Conservation (phyloP, 202 grass and related monocot genomes). For the Carex arenaria region DNA sequence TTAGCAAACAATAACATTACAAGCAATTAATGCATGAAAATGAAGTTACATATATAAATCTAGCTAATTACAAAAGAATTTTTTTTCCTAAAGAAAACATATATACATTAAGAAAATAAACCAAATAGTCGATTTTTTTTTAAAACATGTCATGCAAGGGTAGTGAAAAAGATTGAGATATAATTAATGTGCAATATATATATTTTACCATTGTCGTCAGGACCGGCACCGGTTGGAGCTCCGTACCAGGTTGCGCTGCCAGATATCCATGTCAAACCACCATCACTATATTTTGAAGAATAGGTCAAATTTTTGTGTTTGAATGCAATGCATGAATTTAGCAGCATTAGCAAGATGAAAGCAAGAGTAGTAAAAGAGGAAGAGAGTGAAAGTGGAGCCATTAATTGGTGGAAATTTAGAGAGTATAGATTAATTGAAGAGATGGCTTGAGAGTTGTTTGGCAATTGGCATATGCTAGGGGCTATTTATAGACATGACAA, state of each 20-base stretch:
- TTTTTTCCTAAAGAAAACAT: neutral
- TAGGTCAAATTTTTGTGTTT: neutral
- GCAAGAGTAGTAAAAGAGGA: neutral
- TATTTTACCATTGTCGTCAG: constrained; percentile 47
- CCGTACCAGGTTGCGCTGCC: constrained; percentile 60
- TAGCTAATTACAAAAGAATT: neutral
- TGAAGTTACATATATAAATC: neutral
- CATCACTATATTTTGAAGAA: neutral
- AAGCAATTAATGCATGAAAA: neutral
- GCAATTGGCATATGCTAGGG: neutral
- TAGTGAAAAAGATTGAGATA: neutral
- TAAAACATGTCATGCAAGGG: neutral
- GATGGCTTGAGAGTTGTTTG: constrained; percentile 9
- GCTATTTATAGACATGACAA: constrained; percentile 24
- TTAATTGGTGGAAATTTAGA: neutral
- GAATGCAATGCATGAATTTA: neutral
- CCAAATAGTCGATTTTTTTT: neutral
- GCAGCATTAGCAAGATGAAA: neutral
- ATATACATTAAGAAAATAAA: neutral
- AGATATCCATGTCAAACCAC: constrained; percentile 18
- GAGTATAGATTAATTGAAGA: neutral
- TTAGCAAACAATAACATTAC: neutral
- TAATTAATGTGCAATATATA: neutral
- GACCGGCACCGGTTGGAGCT: constrained; percentile 46
- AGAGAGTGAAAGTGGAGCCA: constrained; percentile 20